Percentiles rank a stretch among this genome's conserved stretches.
Conservation (phyloP, 176 grass and related monocot species). For the Cocos nucifera region DNA sequence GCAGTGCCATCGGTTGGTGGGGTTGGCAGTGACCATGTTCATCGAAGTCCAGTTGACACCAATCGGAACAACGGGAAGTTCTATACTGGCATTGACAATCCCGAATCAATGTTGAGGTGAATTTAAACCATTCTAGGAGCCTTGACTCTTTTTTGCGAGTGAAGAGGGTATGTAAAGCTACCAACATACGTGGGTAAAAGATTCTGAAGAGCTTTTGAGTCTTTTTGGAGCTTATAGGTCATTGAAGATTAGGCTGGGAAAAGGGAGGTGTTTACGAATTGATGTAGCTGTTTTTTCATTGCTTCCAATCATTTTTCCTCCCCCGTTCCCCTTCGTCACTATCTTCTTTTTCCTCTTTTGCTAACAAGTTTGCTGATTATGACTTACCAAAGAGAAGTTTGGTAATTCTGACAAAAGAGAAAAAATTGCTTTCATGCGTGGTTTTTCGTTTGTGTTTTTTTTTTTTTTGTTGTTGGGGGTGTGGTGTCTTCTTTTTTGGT, state of each 20-base stretch:
- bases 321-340: no score
- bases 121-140: conserved; percentile 48
- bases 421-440: no score
- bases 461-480: no score
- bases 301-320: no score
- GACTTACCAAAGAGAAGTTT: no score
- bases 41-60: conserved; percentile 20
- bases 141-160: conserved; percentile 43
- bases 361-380: no score
- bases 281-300: conserved; percentile 34
- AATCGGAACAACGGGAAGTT: conserved; percentile 42
- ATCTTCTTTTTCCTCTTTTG: no score
- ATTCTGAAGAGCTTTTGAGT: conserved; percentile 18
- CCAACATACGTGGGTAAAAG: not conserved
- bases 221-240: conserved; percentile 55
- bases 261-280: conserved; percentile 22
- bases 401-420: no score
- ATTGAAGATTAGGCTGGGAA: conserved; percentile 16
- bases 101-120: conserved; percentile 54
- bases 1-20: conserved; percentile 3
- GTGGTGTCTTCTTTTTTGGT: no score
- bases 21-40: conserved; percentile 27
- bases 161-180: conserved; percentile 48
- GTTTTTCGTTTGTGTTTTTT: no score
- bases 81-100: conserved; percentile 26